A percentile compares a stretch with the other conserved stretches of the same genome.
Evolutionary conservation across 441 rosid genomes (phyloP).

Genomic region (Lepidium campestre): DNA sequence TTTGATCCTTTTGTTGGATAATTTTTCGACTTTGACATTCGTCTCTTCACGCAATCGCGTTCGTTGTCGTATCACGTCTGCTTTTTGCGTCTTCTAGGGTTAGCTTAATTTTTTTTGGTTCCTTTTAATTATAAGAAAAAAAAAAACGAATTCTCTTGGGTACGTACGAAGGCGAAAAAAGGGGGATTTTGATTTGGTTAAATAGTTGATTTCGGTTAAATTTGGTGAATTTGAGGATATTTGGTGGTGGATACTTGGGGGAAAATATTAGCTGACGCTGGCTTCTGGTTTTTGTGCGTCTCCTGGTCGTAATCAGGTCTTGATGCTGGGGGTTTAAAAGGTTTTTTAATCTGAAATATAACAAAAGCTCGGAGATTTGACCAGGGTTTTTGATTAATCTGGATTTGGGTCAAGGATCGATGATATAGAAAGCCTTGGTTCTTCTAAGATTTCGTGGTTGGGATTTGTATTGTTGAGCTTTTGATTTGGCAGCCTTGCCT

Average conservation of each 20-base stretch:
- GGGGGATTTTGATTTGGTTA: conserved; percentile 7
- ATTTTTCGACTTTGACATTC: conserved; percentile 28
- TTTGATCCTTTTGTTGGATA: conserved; percentile 28
- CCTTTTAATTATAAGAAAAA: background rate
- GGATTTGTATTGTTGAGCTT: background rate
- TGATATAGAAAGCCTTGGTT: conserved; percentile 3
- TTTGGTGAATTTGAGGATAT: conserved; percentile 21
- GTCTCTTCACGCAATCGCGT: conserved; percentile 48
- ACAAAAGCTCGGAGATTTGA: background rate
- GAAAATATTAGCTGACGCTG: background rate
- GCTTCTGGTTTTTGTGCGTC: conserved; percentile 15
- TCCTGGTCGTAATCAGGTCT: conserved; percentile 13
- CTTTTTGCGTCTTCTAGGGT: conserved; percentile 27
- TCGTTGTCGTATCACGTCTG: conserved; percentile 27
- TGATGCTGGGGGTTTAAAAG: background rate
- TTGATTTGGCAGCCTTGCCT: conserved; percentile 1
- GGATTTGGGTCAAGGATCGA: conserved; percentile 23
- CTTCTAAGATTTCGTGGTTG: conserved; percentile 2
- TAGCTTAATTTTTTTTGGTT: background rate
- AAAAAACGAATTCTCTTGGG: background rate
- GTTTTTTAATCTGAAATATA: background rate
- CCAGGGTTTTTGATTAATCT: conserved; percentile 7
- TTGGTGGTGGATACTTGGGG: conserved; percentile 11
- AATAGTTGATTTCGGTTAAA: conserved; percentile 9
- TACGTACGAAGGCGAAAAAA: background rate